Conservation (phyloP, 2,329 filamentous ascomycete genomes). For the Botrytis deweyae region DNA sequence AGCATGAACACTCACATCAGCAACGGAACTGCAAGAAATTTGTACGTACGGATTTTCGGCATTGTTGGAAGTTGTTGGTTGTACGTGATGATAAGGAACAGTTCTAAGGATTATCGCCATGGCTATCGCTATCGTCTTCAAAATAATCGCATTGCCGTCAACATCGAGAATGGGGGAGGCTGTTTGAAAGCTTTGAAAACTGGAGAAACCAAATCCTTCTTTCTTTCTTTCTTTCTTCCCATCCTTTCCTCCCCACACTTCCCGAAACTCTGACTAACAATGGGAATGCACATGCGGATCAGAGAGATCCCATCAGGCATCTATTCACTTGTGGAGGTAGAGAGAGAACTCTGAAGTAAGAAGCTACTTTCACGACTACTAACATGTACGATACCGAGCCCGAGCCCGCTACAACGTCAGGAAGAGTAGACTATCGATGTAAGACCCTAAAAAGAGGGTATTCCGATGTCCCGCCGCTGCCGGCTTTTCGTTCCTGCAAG, state of each 20-base stretch:
- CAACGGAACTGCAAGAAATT: constrained; percentile 17
- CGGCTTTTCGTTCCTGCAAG: background rate
- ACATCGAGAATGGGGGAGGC: constrained; percentile 4
- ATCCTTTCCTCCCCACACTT: background rate
- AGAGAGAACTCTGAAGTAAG: background rate
- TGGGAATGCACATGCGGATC: background rate
- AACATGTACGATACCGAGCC: constrained; percentile 10
- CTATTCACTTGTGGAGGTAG: background rate
- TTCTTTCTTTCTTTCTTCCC: background rate
- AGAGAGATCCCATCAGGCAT: background rate
- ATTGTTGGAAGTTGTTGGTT: background rate
- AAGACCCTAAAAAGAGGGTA: constrained; percentile 6
- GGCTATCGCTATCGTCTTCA: background rate
- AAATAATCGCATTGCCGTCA: background rate
- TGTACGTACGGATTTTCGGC: constrained; percentile 9
- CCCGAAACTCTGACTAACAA: background rate
- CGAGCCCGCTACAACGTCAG: background rate
- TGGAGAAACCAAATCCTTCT: background rate
- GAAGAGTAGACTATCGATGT: constrained; percentile 4
- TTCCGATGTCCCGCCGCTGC: constrained; percentile 15
- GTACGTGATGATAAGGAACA: constrained; percentile 10
- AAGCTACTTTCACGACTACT: constrained; percentile 11
- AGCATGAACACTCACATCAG: constrained; percentile 17
- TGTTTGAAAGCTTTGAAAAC: background rate
- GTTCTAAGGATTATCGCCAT: background rate